Conservation (phyloP, 2,329 filamentous ascomycete species). For the Trichoderma sp. region DNA sequence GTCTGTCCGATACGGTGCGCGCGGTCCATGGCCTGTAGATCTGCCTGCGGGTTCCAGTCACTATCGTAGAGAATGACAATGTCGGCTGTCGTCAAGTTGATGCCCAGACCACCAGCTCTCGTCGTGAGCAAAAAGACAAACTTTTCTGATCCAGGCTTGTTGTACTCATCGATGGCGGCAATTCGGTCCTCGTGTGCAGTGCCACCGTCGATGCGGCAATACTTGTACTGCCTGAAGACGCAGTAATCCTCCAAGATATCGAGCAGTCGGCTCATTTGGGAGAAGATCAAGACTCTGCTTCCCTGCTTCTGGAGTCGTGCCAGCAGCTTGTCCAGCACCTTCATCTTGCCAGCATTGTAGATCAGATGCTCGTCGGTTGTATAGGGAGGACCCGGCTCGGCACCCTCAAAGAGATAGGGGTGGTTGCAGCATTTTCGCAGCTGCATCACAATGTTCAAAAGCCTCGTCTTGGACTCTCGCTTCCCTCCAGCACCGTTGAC, state of each 20-base stretch:
- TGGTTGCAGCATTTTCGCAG: slow-evolving; percentile 98
- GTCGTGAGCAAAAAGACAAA: slow-evolving; percentile 96
- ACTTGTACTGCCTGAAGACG: slow-evolving; percentile 90
- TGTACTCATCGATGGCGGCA: slow-evolving; percentile 96
- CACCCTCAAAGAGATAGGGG: slow-evolving; percentile 95
- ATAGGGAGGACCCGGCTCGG: slow-evolving; percentile 94
- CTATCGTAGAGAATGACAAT: slow-evolving; percentile 97
- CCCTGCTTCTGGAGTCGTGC: slow-evolving; percentile 79
- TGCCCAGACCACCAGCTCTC: slow-evolving; percentile 89
- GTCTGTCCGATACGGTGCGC: slow-evolving; percentile 98
- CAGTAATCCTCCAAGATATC: slow-evolving; percentile 99
- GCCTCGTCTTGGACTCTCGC: slow-evolving; percentile 92
- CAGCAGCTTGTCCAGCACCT: slow-evolving; percentile 88
- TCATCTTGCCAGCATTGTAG: slow-evolving; percentile 95
- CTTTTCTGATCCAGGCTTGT: slow-evolving; percentile 91
- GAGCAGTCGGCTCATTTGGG: slow-evolving; percentile 95
- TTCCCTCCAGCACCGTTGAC: slow-evolving; percentile 96
- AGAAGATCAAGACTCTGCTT: slow-evolving; percentile 97
- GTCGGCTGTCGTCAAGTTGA: slow-evolving; percentile 92
- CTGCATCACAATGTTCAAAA: slow-evolving; percentile 99
- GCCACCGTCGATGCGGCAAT: slow-evolving; percentile 94
- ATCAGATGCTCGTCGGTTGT: slow-evolving; percentile 96
- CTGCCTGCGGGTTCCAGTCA: slow-evolving; percentile 98
- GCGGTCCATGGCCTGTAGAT: slow-evolving; percentile 98
- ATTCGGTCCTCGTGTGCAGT: slow-evolving; percentile 98